Base-by-base conservation (phyloP, 2,329 filamentous ascomycete species). In the Cytospora chrysosperma region DNA sequence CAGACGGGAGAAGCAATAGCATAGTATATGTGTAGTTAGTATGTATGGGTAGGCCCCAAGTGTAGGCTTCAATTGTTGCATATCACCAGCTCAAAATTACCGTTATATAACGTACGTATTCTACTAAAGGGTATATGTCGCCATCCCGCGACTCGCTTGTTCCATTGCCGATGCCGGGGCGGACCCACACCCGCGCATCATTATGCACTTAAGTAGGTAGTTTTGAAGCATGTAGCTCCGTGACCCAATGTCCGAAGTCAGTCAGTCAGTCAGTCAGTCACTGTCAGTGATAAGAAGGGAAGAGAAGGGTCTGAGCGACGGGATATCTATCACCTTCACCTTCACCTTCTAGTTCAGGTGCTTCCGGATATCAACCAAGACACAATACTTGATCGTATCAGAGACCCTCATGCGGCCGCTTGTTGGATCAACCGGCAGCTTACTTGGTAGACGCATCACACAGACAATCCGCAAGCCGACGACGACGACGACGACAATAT, bases 401-500 rank as follows among this genome's bases (percentile, higher is more conserved):
- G n/a, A n/a, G n/a, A n/a, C n/a, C 28, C 51, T 56, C 51, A 65
- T 65, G 63, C 55, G 37, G 63, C 27, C 56, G 26, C 28, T 52
- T 15, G 51, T 58, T n/a, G 61, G 63, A 53, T 52, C 43, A 26
- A 24, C 62, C 28, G 55, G 52, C 34, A 54, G 54, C 49, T 59
- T 47, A 28, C 21, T 63, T 47, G 56, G 51, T 58, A 47, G 27
- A 40, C 54, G 53, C 57, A 37, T 63, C 47, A n/a, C 47, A 55
- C 53, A 61, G 51, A 56, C 37, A 32, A 21, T 55, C 49, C 34
- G 15, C 56, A 56, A 30, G 27, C 37, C 27, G n/a, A n/a, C n/a
- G n/a, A n/a, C n/a, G n/a, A n/a, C n/a, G n/a, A n/a, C n/a, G n/a
- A n/a, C n/a, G 24, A 15, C 40, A 50, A 27, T 19, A 32, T 21